Evolutionary conservation across 2,329 filamentous ascomycete species (phyloP).

Genomic region (Calonectria crousiana): DNA sequence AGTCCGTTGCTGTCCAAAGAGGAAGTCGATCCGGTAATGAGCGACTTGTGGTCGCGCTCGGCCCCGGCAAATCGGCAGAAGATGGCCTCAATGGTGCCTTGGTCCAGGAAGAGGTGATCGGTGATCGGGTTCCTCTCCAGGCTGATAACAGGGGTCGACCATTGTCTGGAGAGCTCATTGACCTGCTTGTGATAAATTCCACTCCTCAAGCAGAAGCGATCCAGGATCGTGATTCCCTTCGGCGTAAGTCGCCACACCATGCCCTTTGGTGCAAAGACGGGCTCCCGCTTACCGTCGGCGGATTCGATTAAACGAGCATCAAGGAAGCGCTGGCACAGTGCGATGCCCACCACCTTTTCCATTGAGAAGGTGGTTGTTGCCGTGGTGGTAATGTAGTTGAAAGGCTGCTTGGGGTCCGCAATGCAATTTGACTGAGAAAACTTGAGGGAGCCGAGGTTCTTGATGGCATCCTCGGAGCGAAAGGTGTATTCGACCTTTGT

Average conservation of each 20-base stretch:
- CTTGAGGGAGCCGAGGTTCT: constrained; percentile 94
- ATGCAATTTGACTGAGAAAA: constrained; percentile 99
- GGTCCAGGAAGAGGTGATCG: constrained; percentile 89
- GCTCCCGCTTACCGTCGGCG: constrained; percentile 85
- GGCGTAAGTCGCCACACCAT: constrained; percentile 92
- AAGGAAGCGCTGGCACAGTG: constrained; percentile 92
- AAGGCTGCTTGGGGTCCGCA: constrained; percentile 96
- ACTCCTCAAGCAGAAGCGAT: constrained; percentile 92
- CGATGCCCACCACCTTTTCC: constrained; percentile 97
- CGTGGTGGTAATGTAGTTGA: constrained; percentile 95
- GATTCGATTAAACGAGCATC: constrained; percentile 95
- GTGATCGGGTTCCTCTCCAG: constrained; percentile 85
- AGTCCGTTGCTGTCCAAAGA: constrained; percentile 58
- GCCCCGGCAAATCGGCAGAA: constrained; percentile 90
- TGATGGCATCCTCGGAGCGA: constrained; percentile 95
- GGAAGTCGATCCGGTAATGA: background rate
- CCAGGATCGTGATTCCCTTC: constrained; percentile 92
- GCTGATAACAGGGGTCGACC: constrained; percentile 88
- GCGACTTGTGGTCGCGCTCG: constrained; percentile 76
- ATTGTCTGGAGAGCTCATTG: constrained; percentile 81
- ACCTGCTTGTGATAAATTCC: constrained; percentile 95
- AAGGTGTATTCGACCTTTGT: constrained; percentile 94
- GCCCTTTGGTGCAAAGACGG: constrained; percentile 86
- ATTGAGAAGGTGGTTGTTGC: constrained; percentile 99
- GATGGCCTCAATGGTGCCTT: constrained; percentile 90